Conservation (phyloP, 2,329 filamentous ascomycete species). For the Pestalotiopsis sp. region DNA sequence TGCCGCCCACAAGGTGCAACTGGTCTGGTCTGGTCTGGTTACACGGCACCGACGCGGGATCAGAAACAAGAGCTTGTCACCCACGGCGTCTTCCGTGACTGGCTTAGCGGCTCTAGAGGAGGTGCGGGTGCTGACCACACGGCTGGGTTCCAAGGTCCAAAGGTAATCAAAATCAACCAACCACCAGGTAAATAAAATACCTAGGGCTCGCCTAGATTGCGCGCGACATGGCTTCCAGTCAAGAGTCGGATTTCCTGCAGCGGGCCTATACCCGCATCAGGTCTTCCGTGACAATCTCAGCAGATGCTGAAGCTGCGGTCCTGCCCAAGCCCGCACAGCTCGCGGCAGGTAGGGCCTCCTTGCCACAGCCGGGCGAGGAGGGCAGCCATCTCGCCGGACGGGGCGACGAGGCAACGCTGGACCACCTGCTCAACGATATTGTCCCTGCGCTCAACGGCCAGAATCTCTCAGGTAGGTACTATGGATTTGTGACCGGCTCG, state of each 20-base stretch:
- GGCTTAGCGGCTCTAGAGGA: neutral
- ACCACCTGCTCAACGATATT: conserved; percentile 49
- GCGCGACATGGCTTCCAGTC: neutral
- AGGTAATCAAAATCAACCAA: neutral
- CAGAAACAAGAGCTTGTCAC: neutral
- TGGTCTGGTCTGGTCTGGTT: conserved; percentile 1
- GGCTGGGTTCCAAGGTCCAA: neutral
- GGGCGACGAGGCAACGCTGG: conserved; percentile 34
- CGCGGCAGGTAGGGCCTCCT: conserved; percentile 39
- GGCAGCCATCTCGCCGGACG: conserved; percentile 33
- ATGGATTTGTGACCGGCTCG: conserved; percentile 87
- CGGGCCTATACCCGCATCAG: conserved; percentile 26
- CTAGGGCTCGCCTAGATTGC: too few species aligned
- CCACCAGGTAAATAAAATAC: too few species aligned
- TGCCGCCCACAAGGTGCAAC: neutral
- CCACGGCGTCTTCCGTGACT: conserved; percentile 2
- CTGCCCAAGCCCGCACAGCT: conserved; percentile 42
- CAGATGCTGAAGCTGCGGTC: conserved; percentile 30
- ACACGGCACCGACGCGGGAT: conserved; percentile 4
- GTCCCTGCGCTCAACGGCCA: conserved; percentile 67
- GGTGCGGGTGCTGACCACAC: neutral
- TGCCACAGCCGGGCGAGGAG: conserved; percentile 35
- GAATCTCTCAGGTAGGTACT: conserved; percentile 71
- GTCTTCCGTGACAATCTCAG: conserved; percentile 17
- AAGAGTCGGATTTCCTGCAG: conserved; percentile 5